Base-by-base conservation (phyloP, 2,329 filamentous ascomycete genomes). In the Alternaria sp. region DNA sequence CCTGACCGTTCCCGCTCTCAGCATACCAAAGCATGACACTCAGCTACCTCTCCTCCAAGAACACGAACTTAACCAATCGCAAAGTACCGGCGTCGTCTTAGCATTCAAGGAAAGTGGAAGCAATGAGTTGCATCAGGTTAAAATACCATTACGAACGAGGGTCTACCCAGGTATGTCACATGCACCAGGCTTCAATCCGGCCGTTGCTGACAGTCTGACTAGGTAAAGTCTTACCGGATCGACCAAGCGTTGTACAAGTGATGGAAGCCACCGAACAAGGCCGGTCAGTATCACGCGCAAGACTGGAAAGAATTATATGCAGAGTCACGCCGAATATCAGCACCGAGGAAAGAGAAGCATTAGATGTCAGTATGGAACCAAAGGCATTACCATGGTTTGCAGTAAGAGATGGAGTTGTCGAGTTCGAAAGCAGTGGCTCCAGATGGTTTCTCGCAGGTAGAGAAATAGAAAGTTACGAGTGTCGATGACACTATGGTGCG, bases 401-500 rank as follows among this genome's bases (percentile, higher is more conserved):
- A 52, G 59, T 69, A 9, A 61, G 52, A 19, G 79, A 82, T 55
- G 76, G 72, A 7, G 47, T 70, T 28, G 74, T 82, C 15, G 66
- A 65, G 5, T 74, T 82, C 51, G 71, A 75, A 19, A 63, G 70
- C 32, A 52, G 64, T 11, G 55, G 62, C 1, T 73, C 67, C n/a
- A 67, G 66, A 21, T 76, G 70, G 70, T 78, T 75, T 46, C 73
- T 81, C 17, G 71, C 65, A 23, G 77, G 71, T 7, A 70, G 70
- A 63, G 73, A 76, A 58, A 73, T 83, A 17, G 71, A 78, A 61
- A 77, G 71, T 43, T 76, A 74, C 53, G 71, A 80, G 66, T 81
- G 80, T 55, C 67, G 67, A 53, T 74, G 46, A 71, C 44, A 54
- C 45, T 15, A n/a, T 30, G 30, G 21, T 57, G 19, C 28, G 30